phyloP scores from a whole-genome alignment of 192 early-diverging fungal species.

The Jimgerdemannia lactiflua region DNA sequence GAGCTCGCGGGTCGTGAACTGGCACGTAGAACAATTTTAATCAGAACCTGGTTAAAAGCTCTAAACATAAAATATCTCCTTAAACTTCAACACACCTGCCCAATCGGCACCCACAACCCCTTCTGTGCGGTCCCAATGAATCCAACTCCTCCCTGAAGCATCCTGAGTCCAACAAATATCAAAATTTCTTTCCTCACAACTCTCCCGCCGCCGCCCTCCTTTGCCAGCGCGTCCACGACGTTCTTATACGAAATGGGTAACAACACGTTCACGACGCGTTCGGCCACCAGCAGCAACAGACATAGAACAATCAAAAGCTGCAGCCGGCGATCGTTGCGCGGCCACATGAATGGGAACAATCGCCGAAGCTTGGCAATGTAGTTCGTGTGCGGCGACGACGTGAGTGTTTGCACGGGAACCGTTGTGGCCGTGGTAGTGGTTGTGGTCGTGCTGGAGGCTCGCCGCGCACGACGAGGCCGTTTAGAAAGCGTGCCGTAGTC shows the following conservation, averaged over 20 bases:
- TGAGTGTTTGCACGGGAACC: neutral
- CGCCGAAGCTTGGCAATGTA: conserved; percentile 9
- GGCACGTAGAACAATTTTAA: neutral
- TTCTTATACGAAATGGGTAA: conserved; percentile 61
- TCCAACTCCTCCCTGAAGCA: conserved; percentile 78
- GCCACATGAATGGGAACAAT: conserved; percentile 79
- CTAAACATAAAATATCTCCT: neutral
- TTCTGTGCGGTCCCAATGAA: conserved; percentile 74
- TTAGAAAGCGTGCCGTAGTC: neutral
- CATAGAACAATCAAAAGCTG: conserved; percentile 69
- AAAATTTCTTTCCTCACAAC: conserved; percentile 47
- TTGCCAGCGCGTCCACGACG: conserved; percentile 46
- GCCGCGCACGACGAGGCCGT: neutral
- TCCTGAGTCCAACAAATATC: conserved; percentile 58
- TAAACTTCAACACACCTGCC: conserved; percentile 27
- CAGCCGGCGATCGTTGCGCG: conserved; percentile 52
- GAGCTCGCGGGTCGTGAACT: conserved; percentile 88
- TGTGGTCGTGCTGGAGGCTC: conserved; percentile 13
- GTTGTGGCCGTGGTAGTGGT: conserved; percentile 2
- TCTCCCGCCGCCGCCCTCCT: neutral
- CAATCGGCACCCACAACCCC: conserved; percentile 90
- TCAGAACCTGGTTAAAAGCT: neutral
- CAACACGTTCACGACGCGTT: conserved; percentile 75
- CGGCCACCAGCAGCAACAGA: conserved; percentile 57
- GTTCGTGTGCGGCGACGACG: neutral